Conservation (phyloP, 257 asterid genomes). For the Solanum verrucosum region DNA sequence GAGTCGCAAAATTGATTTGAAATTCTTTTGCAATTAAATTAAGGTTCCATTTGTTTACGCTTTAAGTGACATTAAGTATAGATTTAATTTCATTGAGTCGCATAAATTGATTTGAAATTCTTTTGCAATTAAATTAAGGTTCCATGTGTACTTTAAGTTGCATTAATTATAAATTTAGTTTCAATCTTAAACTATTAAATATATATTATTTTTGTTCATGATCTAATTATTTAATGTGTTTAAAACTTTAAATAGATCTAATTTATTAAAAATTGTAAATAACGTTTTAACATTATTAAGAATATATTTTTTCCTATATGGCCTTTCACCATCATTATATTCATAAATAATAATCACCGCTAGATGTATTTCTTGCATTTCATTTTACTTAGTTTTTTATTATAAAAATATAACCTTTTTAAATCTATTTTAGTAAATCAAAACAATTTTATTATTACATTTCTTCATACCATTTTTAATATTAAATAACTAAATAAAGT, state of each 20-base stretch:
- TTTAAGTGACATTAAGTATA: no score
- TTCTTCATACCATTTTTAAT: not conserved
- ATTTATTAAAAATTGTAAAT: not conserved
- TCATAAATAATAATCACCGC: not conserved
- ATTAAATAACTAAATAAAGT: not conserved
- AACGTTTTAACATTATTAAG: not conserved
- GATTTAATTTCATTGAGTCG: not conserved
- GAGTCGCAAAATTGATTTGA: not conserved
- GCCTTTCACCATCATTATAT: not conserved
- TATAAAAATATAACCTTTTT: not conserved
- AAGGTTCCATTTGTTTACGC: not conserved
- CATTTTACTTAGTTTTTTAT: not conserved
- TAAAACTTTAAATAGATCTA: not conserved
- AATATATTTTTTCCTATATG: not conserved
- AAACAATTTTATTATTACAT: not conserved
- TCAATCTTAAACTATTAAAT: not conserved
- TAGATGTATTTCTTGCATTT: not conserved
- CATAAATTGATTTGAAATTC: not conserved
- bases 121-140: not conserved
- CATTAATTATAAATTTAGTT: not conserved
- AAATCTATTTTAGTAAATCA: not conserved
- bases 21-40: not conserved
- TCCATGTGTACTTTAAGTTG: not conserved
- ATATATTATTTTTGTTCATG: not conserved
- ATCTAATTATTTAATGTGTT: not conserved